Percentiles rank a stretch among this genome's conserved stretches.
phyloP scores from a whole-genome alignment of 345 rosid genomes.

The Toxicodendron radicans region DNA sequence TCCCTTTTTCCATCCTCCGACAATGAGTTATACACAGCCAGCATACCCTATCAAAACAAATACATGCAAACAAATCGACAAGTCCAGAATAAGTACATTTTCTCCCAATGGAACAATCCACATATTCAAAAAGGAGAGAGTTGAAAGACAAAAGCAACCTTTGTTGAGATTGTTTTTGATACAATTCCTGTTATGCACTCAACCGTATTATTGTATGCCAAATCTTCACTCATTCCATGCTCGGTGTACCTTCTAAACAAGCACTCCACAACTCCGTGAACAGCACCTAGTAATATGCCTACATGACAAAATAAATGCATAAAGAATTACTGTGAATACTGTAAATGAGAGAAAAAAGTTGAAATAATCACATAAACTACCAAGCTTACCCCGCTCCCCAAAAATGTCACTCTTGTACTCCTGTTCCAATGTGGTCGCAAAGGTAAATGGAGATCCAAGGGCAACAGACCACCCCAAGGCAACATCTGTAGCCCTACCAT shows the following conservation, averaged over 20 bases:
- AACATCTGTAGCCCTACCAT: conserved; percentile 60
- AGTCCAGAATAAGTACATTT: conserved; percentile 19
- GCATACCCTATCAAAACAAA: conserved; percentile 47
- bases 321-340: background rate
- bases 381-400: conserved; percentile 59
- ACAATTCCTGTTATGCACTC: conserved; percentile 84
- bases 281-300: conserved; percentile 91
- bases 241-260: conserved; percentile 82
- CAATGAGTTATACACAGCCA: conserved; percentile 55
- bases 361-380: conserved; percentile 22
- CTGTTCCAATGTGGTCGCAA: conserved; percentile 60
- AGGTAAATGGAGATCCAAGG: conserved; percentile 62
- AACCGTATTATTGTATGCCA: conserved; percentile 84
- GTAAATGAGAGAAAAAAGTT: background rate
- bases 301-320: conserved; percentile 17
- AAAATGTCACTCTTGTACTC: conserved; percentile 68
- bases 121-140: background rate
- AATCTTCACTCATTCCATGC: conserved; percentile 71
- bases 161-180: conserved; percentile 52
- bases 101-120: conserved; percentile 10
- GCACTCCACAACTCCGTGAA: conserved; percentile 83
- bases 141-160: conserved; percentile 32
- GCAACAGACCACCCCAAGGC: conserved; percentile 73
- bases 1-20: conserved; percentile 48
- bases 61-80: conserved; percentile 25